phyloP scores from a whole-genome alignment of 2,329 filamentous ascomycete species.

The Colletotrichum sp. region DNA sequence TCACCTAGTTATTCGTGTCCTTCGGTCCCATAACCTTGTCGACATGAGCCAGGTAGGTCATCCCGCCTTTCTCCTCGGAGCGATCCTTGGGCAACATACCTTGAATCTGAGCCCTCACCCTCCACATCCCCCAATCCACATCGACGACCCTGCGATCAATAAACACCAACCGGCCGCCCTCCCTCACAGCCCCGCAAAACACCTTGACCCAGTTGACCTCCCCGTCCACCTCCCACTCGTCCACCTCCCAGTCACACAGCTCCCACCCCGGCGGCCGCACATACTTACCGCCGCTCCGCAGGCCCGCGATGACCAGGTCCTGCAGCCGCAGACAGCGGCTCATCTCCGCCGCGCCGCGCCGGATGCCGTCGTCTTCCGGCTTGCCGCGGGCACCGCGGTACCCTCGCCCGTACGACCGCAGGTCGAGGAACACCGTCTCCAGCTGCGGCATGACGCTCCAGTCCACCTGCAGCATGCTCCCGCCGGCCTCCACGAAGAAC shows the following conservation, averaged over 20 bases:
- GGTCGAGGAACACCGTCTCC: constrained; percentile 15
- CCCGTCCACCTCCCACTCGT: not conserved
- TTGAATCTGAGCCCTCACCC: not conserved
- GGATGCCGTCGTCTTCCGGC: not conserved
- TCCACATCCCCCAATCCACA: constrained; percentile 8
- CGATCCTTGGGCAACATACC: not conserved
- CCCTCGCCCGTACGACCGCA: not conserved
- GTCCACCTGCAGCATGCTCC: not conserved
- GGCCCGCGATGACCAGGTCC: constrained; percentile 2
- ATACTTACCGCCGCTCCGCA: not conserved
- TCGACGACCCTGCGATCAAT: not conserved
- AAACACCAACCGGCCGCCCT: constrained; percentile 11
- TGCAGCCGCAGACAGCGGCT: not conserved
- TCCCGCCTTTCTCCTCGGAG: not conserved
- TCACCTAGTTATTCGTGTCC: not conserved
- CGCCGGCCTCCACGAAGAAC: not conserved
- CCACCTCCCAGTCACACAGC: not conserved
- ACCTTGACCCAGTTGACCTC: constrained; percentile 17
- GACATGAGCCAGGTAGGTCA: not conserved
- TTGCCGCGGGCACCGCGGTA: not conserved
- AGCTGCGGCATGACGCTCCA: constrained; percentile 8
- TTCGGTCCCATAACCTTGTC: not conserved
- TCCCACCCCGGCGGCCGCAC: not conserved
- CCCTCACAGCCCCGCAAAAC: constrained; percentile 8
- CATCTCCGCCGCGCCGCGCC: constrained; percentile 5